Base-by-base conservation (phyloP, 768 basidiomycete species). In the Clavulina sp. region DNA sequence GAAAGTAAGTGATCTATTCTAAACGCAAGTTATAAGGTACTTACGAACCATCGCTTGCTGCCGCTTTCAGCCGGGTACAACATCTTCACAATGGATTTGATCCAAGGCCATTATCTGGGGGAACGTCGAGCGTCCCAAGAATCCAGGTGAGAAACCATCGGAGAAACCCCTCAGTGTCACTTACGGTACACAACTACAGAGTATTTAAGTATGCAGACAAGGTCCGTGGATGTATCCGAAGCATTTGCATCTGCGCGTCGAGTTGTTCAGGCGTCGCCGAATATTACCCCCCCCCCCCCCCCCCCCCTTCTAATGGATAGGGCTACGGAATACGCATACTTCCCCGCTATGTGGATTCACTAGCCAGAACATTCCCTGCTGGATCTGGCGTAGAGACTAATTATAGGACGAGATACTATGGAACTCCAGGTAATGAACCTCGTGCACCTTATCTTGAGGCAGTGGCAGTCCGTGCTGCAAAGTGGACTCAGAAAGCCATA, bases 201-300 rank as follows among this genome's bases (percentile, higher is more conserved):
- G 55, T 56, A 2, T 56, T 56, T 44, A 56, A 56, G 41, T 56
- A 56, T 44, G 55, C 55, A 0, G 36, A 56, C 48, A 56, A 54
- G 26, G 51, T 52, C 18, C 9, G 7, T n/a, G n/a, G n/a, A n/a
- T n/a, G n/a, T 38, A 38, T 38, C 34, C 19, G 9, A 38, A 38
- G 34, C 9, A 7, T 38, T 7, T 7, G 9, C 34, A 52, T 24
- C 47, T 21, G 28, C 13, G 26, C 31, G 9, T 48, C 6, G 19
- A 6, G 2, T 2, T 5, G n/a, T 48, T 1, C 16, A 38, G 7
- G 19, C 19, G 34, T 38, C n/a, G n/a, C n/a, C n/a, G n/a, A n/a
- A n/a, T n/a, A n/a, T n/a, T n/a, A n/a, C n/a, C n/a, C n/a, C n/a
- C n/a, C n/a, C n/a, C n/a, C n/a, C n/a, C n/a, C n/a, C n/a, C n/a